Evolutionary conservation across 1,284 basidiomycete genomes (phyloP).

Genomic region (Earliella scabrosa): DNA sequence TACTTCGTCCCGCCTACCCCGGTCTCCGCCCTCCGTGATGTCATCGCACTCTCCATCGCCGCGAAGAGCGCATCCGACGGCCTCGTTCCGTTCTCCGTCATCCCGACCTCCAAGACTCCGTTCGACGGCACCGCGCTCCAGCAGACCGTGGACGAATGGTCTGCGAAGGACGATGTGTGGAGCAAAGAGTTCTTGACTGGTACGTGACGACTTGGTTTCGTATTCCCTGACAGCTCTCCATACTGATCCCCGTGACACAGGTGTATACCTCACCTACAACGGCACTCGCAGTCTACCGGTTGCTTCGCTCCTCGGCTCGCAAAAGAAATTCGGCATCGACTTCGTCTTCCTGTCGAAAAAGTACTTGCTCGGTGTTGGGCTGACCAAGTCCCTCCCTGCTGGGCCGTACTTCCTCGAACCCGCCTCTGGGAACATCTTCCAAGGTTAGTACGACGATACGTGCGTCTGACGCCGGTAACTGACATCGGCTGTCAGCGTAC

Average conservation of each 20-base stretch:
- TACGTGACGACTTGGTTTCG: constrained; percentile 10
- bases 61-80: constrained; percentile 7
- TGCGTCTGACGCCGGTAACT: neutral
- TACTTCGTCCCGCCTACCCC: constrained; percentile 34
- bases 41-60: neutral
- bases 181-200: constrained; percentile 30
- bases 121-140: constrained; percentile 27
- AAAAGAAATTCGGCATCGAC: constrained; percentile 22
- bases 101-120: constrained; percentile 20
- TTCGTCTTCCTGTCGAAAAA: constrained; percentile 26
- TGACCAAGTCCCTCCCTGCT: constrained; percentile 24
- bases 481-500: constrained; percentile 18
- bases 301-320: constrained; percentile 11
- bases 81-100: constrained; percentile 34
- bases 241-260: constrained; percentile 10
- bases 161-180: constrained; percentile 34
- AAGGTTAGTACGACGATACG: constrained; percentile 21
- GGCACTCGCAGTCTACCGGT: constrained; percentile 17
- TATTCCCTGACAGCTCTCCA: neutral
- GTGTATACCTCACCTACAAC: constrained; percentile 29
- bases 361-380: constrained; percentile 12
- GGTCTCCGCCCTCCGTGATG: constrained; percentile 27
- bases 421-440: constrained; percentile 29
- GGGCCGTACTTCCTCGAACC: constrained; percentile 36
- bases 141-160: constrained; percentile 21